These are phyloP conservation scores for Sugiyamaella americana DNA, from an alignment of 805 yeast species.

Conservation along the genomic window DNA sequence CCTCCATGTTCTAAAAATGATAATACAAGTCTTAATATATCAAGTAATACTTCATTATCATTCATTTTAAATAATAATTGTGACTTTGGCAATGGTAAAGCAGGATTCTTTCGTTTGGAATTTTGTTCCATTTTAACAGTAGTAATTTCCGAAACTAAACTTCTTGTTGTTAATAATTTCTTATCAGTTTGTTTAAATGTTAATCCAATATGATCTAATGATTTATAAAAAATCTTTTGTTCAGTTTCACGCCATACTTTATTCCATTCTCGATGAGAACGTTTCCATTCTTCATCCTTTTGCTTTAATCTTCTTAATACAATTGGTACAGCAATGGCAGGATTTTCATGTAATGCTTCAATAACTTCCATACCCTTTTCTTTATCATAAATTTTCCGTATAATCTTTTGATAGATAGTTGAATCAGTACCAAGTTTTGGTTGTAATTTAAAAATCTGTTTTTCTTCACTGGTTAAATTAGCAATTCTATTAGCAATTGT, in stretches of 20 bases:
- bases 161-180: conserved; percentile 82
- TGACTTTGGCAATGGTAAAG: conserved; percentile 80
- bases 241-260: conserved; percentile 98
- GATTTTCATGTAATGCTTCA: conserved; percentile 91
- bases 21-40: conserved; percentile 61
- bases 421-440: conserved; percentile 93
- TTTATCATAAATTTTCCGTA: conserved; percentile 85
- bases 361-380: conserved; percentile 95
- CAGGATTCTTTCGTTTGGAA: conserved; percentile 76
- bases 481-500: conserved; percentile 91
- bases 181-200: conserved; percentile 97
- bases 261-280: conserved; percentile 98
- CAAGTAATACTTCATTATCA: conserved; percentile 66
- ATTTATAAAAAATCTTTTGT: conserved; percentile 87
- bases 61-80: conserved; percentile 57
- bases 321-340: conserved; percentile 91
- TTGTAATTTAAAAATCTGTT: conserved; percentile 76
- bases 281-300: conserved; percentile 98
- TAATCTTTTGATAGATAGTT: conserved; percentile 89
- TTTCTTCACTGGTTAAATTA: conserved; percentile 87
- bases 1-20: conserved; percentile 62
- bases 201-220: conserved; percentile 90
- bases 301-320: conserved; percentile 89
- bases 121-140: conserved; percentile 84
- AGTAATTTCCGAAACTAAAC: conserved; percentile 82